Evolutionary conservation across 768 basidiomycete genomes (phyloP), one percentile per base, ranked within the genome.

Genomic region (Mycena belliarum): DNA sequence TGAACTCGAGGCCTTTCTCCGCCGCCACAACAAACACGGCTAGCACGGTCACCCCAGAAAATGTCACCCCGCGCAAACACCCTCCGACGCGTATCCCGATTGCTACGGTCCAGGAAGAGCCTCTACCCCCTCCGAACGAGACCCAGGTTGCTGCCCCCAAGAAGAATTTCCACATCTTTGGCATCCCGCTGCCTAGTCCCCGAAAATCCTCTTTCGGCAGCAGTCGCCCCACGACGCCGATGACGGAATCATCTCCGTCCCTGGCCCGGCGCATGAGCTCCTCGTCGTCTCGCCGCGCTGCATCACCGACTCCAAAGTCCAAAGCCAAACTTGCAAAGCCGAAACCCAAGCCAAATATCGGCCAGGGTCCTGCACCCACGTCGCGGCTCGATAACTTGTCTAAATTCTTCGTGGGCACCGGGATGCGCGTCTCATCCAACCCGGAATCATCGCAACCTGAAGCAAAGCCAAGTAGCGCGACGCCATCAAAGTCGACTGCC

Each of bases 381-480:
- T 59, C 58, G 18, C 43, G 25, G 18, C 49, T 57, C 21, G 56
- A 57, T 37, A 60, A 50, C 24, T 18, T 63, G 15, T 63, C 61
- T 26, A 63, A 59, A 16, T 59, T 59, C 46, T 63, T 63, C 45
- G 61, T 63, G 33, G 62, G 62, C 58, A 56, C 54, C 3, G 62
- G 57, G 18, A 41, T 63, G 48, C 57, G 62, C 5, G 57, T 60
- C 2, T 52, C 62, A 14, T 57, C 58, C 24, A 53, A 47, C 28
- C 58, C 62, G 14, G 58, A 63, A 23, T 35, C 28, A 0, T 6
- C 52, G 20, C 38, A 7, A 40, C 52, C 49, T 42, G 26, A 16
- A 9, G n/a, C 49, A 20, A 52, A 41, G 25, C 42, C 48, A 15
- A 48, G 35, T n/a, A 38, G 37, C 15, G 20, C 52, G 5, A 24